Percentiles rank a stretch among this genome's conserved stretches.
Conservation (phyloP, 2,329 filamentous ascomycete genomes). For the Orbilia blumenaviensis region DNA sequence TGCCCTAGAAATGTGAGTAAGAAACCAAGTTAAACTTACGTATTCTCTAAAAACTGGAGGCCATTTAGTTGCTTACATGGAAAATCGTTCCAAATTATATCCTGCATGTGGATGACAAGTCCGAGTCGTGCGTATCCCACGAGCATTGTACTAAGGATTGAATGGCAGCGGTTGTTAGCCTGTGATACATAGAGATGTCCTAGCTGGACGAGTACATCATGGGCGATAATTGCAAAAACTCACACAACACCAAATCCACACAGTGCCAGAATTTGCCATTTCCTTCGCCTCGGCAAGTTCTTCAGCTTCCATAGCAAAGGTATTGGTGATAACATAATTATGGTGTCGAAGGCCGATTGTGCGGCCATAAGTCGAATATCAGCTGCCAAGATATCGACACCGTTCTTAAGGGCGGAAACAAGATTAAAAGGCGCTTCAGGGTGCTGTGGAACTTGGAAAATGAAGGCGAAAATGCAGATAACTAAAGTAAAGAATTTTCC, state of each 20-base stretch:
- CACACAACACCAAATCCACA: slow-evolving; percentile 39
- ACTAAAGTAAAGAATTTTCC: slow-evolving; percentile 34
- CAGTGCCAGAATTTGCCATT: slow-evolving; percentile 11
- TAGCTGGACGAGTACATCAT: too few species aligned
- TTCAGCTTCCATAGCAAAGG: slow-evolving; percentile 48
- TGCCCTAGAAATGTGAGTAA: slow-evolving; percentile 18
- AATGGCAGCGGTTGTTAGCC: not conserved
- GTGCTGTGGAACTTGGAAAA: slow-evolving; percentile 40
- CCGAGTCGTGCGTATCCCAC: slow-evolving; percentile 35
- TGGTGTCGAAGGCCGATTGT: slow-evolving; percentile 37
- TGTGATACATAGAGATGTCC: too few species aligned
- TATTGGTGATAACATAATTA: slow-evolving; percentile 31
- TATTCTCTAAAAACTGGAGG: not conserved
- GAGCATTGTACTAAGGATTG: slow-evolving; percentile 18
- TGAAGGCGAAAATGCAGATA: slow-evolving; percentile 28
- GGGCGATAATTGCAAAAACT: not conserved
- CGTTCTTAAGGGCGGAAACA: slow-evolving; percentile 27
- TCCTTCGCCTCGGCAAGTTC: slow-evolving; percentile 20
- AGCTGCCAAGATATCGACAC: slow-evolving; percentile 2
- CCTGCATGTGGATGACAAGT: slow-evolving; percentile 14
- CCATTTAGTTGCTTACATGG: slow-evolving; percentile 9
- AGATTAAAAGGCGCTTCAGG: slow-evolving; percentile 39
- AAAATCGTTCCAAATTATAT: slow-evolving; percentile 31
- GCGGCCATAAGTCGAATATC: slow-evolving; percentile 35
- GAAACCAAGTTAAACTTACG: not conserved